Conservation (phyloP, 2,329 filamentous ascomycete genomes). For the Sporothrix phasma region DNA sequence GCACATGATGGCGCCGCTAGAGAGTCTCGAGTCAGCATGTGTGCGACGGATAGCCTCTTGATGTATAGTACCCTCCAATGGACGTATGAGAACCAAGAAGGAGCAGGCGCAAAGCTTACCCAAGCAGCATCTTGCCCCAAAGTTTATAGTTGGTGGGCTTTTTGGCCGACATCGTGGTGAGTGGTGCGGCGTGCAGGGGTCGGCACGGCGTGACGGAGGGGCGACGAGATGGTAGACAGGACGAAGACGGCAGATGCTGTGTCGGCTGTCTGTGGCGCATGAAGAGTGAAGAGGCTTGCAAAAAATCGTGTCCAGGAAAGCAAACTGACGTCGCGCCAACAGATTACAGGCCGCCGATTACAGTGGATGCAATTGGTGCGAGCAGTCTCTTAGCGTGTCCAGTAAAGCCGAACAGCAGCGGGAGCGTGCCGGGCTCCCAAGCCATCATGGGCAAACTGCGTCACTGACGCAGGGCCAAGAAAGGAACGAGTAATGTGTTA, state of each 20-base stretch:
- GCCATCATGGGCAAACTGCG: not conserved
- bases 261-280: not conserved
- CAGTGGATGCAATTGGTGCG: slow-evolving; percentile 3
- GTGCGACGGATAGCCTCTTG: not conserved
- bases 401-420: not conserved
- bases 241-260: not conserved
- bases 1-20: slow-evolving; percentile 59
- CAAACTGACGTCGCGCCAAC: not conserved
- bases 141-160: slow-evolving; percentile 45
- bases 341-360: not conserved
- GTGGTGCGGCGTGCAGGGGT: not conserved
- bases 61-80: not conserved
- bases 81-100: not conserved
- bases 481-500: not conserved
- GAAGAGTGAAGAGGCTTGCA: not conserved
- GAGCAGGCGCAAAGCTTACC: slow-evolving; percentile 39
- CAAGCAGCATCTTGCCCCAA: slow-evolving; percentile 60
- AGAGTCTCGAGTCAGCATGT: slow-evolving; percentile 5
- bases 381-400: not conserved
- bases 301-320: not conserved
- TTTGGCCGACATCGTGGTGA: slow-evolving; percentile 13
- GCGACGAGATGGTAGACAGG: not conserved
- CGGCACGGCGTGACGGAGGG: not conserved
- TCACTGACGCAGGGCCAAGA: not conserved
- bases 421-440: not conserved